Base-by-base conservation (phyloP, 202 grass and related monocot genomes). In the Zoysia matrella region DNA sequence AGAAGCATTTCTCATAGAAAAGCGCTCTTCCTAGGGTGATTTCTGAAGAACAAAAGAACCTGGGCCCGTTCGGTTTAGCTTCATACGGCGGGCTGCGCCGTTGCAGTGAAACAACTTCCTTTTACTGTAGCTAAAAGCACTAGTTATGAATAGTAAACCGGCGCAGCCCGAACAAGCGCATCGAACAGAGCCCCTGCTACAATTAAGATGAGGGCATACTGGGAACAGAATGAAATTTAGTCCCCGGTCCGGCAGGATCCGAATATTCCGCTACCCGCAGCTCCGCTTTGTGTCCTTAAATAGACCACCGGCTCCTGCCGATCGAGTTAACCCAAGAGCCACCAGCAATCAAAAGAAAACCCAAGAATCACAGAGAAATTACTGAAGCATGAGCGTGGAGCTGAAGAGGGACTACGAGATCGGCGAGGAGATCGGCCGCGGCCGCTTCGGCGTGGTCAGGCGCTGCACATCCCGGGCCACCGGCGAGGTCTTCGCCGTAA, bases 401-500 rank as follows among this genome's bases (percentile, higher is more conserved):
- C 79, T 98, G 85, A 89, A 65, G 43, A 80, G 79, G 61, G 80
- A 93, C 47, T 98, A 93, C 88, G 84, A 93, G 84, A 89, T 98
- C 88, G 22, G 22, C 22, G 22, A 22, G 22, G 22, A 22, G 22
- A 22, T 22, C 22, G 22, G 22, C 22, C 22, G 94, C 15, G 94
- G 94, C 46, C 77, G 94, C 66, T 97, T 97, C 83, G 94, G 94
- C 68, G 88, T 94, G 64, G 92, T 97, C 67, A 86, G 63, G 53
- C 89, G 89, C 66, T 90, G 89, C 89, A 89, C 67, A 10, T 91
- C 83, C 45, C 83, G 74, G 72, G 63, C 88, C 81, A 98, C 92
- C n/a, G 95, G 92, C 3, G 95, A 95, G 88, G 60, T 8, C 8
- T 93, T 84, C 77, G 95, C 95, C 52, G 86, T 94, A 47, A 98